These are phyloP conservation scores for Lactifluus subvellereus DNA, from an alignment of 768 basidiomycete genomes.

Conservation along the genomic window DNA sequence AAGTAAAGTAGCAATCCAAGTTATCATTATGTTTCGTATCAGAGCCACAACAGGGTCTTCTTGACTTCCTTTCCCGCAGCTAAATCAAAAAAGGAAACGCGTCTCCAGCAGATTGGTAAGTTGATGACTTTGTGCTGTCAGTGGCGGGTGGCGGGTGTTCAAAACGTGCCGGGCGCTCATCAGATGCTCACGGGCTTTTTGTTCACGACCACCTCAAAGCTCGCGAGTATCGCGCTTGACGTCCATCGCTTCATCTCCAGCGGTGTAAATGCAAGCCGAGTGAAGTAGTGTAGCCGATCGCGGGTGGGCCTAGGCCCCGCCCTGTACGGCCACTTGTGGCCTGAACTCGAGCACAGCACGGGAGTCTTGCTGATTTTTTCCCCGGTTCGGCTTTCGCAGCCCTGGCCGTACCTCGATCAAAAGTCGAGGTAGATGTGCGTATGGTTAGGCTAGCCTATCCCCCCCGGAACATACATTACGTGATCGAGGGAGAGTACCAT, in stretches of 20 bases:
- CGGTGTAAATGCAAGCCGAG: slow-evolving; percentile 1
- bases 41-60: neutral
- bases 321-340: neutral
- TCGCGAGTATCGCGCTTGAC: neutral
- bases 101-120: slow-evolving; percentile 16
- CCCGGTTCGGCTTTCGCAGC: neutral
- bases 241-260: neutral
- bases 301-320: neutral
- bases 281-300: neutral
- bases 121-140: slow-evolving; percentile 6
- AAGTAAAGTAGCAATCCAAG: slow-evolving; percentile 19
- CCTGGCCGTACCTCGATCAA: neutral
- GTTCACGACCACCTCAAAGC: neutral
- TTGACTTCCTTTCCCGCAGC: neutral
- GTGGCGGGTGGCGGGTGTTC: slow-evolving; percentile 14
- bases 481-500: neutral
- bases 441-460: neutral
- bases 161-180: slow-evolving; percentile 8
- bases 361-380: neutral
- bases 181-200: slow-evolving; percentile 1
- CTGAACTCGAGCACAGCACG: neutral
- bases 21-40: slow-evolving; percentile 23
- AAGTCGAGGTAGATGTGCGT: neutral
- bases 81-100: slow-evolving; percentile 19
- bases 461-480: neutral